Base-by-base conservation (phyloP, 2,329 filamentous ascomycete genomes). In the Ophiostoma quercus region DNA sequence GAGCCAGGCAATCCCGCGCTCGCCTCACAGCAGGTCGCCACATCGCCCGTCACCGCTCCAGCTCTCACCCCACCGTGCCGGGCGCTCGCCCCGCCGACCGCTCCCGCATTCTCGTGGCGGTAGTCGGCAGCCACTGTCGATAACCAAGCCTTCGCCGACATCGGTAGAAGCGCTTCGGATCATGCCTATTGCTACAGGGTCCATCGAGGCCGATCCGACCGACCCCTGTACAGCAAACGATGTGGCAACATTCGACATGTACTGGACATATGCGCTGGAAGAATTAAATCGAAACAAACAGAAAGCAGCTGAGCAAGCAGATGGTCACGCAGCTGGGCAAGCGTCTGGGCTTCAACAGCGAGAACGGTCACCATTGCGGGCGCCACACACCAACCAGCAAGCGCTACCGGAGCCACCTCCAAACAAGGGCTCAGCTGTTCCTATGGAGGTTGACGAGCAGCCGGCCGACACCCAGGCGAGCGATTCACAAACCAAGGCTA, bases 211-310 rank as follows among this genome's bases (percentile, higher is more conserved):
- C n/a, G 62, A 65, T 34, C 34, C 34, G 62, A 22, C 62, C 4
- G 62, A 65, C 34, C 62, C 62, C 8, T 39, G 62, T 12, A 65
- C 62, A 29, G 62, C 62, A 6, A 34, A 65, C 22, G 34, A 65
- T 34, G 34, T 65, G 34, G 34, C 62, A 7, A 41, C 32, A 9
- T 65, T 65, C 39, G 62, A 65, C 34, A 65, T 39, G 62, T 65
- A 14, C 11, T 65, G 62, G 62, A 34, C 39, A 19, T 19, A 19
- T n/a, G 62, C 62, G 5, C 62, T 65, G 4, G 32, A 65, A 19
- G 19, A 22, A 8, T 19, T 65, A 5, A 34, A 34, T 2, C 32
- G 62, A 7, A 6, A 39, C 2, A 39, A 39, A 8, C 16, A 22
- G 62, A 2, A 22, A 34, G 12, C 7, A 19, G 11, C 34, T n/a